Percentiles rank a stretch among this genome's conserved stretches.
Conservation (phyloP, 306 rosid species). For the Cucumis sativus region DNA sequence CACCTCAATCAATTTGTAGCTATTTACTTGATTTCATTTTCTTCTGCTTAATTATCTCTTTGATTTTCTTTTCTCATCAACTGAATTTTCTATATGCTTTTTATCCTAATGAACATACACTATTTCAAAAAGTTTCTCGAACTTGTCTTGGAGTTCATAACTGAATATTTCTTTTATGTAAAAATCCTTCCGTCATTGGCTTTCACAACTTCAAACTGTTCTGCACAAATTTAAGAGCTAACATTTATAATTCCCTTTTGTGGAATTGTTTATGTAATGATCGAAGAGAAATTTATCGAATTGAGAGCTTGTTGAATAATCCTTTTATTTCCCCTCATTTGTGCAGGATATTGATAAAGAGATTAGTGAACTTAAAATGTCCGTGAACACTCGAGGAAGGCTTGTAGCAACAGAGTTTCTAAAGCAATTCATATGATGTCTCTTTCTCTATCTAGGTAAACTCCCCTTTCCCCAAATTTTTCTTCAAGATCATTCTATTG, state of each 20-base stretch:
- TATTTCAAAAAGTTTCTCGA: not conserved
- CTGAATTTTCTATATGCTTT: not conserved
- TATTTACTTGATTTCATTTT: not conserved
- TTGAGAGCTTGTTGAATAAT: not conserved
- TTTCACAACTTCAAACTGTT: not conserved
- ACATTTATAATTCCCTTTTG: not conserved
- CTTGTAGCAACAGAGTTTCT: conserved; percentile 92
- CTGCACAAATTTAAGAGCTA: not conserved
- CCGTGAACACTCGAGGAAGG: conserved; percentile 92
- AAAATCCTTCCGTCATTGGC: not conserved
- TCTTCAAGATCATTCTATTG: not conserved
- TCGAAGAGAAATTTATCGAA: not conserved
- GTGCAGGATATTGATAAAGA: conserved; percentile 91
- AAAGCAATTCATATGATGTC: conserved; percentile 70
- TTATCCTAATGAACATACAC: not conserved
- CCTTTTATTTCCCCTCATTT: not conserved
- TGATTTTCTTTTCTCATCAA: not conserved
- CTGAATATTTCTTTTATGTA: not conserved
- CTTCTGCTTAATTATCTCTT: too few species aligned
- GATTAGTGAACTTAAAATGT: conserved; percentile 91
- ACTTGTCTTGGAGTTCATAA: not conserved
- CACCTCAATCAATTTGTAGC: conserved; percentile 9
- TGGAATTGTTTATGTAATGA: not conserved
- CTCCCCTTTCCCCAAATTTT: not conserved
- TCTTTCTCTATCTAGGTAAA: conserved; percentile 1